Percentiles rank a stretch among this genome's conserved stretches.
phyloP scores from a whole-genome alignment of 1,139 yeast genomes.

The Geotrichum siamense region DNA sequence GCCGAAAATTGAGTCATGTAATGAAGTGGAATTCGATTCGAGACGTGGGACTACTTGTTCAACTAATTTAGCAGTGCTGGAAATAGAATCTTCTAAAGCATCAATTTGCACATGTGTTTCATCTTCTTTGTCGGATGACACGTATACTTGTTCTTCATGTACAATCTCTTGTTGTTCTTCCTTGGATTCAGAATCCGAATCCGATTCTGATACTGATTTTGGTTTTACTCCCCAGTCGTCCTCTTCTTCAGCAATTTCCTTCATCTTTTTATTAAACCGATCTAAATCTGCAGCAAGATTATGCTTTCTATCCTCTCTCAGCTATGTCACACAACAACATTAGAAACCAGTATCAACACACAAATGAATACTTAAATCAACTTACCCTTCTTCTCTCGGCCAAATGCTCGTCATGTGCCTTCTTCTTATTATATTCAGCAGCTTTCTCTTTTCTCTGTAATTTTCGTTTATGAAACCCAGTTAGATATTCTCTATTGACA shows the following conservation, averaged over 20 bases:
- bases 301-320: slow-evolving; percentile 16
- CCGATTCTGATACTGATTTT: slow-evolving; percentile 17
- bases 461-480: slow-evolving; percentile 94
- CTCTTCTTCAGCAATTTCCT: slow-evolving; percentile 11
- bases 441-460: slow-evolving; percentile 84
- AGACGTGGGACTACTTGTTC: slow-evolving; percentile 34
- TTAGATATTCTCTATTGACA: slow-evolving; percentile 58
- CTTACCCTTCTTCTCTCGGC: slow-evolving; percentile 57
- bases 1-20: slow-evolving; percentile 22
- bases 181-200: slow-evolving; percentile 34
- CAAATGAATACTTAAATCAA: background rate
- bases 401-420: slow-evolving; percentile 62
- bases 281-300: slow-evolving; percentile 15
- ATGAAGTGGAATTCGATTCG: slow-evolving; percentile 32
- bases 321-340: slow-evolving; percentile 1
- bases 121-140: slow-evolving; percentile 24
- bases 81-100: slow-evolving; percentile 22
- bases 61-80: slow-evolving; percentile 30
- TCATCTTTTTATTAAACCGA: slow-evolving; percentile 13
- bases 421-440: slow-evolving; percentile 63
- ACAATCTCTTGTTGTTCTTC: slow-evolving; percentile 21
- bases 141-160: slow-evolving; percentile 7
- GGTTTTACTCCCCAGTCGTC: slow-evolving; percentile 15
- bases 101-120: slow-evolving; percentile 17
- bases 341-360: background rate